Conservation (phyloP, 345 rosid genomes). For the Salix viminalis region DNA sequence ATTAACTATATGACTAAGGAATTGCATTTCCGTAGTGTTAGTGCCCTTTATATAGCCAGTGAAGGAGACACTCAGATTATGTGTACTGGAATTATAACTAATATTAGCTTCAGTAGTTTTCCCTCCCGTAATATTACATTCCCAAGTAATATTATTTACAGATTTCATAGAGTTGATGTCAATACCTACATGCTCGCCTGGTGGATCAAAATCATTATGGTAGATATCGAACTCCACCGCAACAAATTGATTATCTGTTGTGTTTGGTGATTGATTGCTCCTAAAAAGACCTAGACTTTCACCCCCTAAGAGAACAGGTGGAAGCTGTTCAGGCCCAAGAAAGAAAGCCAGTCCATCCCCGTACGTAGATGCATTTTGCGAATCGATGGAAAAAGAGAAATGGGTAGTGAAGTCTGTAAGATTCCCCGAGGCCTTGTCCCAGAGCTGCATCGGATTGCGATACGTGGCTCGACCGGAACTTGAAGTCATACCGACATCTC, state of each 20-base stretch:
- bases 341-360: constrained; percentile 22
- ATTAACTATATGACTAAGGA: not conserved
- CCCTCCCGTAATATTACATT: not conserved
- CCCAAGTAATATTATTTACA: not conserved
- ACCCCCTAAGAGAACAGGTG: not conserved
- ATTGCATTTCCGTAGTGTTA: not conserved
- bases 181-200: constrained; percentile 14
- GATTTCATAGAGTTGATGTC: constrained; percentile 9
- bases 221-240: constrained; percentile 24
- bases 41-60: not conserved
- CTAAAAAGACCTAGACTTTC: not conserved
- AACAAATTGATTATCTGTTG: constrained; percentile 3
- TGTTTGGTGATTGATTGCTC: not conserved
- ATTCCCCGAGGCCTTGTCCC: constrained; percentile 9
- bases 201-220: constrained; percentile 8
- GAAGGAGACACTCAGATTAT: not conserved
- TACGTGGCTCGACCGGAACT: constrained; percentile 12
- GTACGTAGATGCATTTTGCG: not conserved
- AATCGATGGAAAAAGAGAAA: constrained; percentile 16
- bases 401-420: constrained; percentile 27
- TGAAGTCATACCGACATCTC: accelerated
- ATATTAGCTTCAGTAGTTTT: not conserved
- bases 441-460: constrained; percentile 4
- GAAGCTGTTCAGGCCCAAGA: not conserved
- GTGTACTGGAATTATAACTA: not conserved